A percentile compares a stretch with the other conserved stretches of the same genome.
Evolutionary conservation across 352 stramenopile genomes (phyloP).

Genomic region (Phytophthora aleatoria): DNA sequence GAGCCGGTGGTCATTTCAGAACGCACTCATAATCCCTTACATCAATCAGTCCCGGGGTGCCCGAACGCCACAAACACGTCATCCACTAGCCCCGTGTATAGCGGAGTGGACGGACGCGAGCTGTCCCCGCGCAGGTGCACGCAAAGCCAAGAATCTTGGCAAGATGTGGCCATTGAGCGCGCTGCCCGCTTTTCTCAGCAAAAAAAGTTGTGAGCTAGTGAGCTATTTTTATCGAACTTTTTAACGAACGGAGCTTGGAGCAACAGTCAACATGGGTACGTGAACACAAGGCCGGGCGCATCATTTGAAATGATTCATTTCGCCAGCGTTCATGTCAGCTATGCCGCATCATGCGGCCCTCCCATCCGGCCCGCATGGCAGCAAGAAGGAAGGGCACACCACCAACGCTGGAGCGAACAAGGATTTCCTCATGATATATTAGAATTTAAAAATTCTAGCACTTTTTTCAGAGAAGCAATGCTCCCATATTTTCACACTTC

Average conservation of each 20-base stretch:
- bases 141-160: conserved; percentile 12
- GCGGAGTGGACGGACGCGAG: conserved; percentile 6
- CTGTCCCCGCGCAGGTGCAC: conserved; percentile 15
- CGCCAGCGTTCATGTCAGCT: not conserved
- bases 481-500: too few relatives aligned
- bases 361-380: not conserved
- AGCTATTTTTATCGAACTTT: not conserved
- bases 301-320: not conserved
- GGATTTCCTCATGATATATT: not conserved
- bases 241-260: too few relatives aligned
- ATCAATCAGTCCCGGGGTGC: not conserved
- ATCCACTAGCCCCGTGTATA: conserved; percentile 3
- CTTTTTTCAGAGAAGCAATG: too few relatives aligned
- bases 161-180: not conserved
- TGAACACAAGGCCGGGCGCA: conserved; percentile 7
- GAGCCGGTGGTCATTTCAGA: too few relatives aligned
- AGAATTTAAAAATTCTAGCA: too few relatives aligned
- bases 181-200: conserved; percentile 16
- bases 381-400: not conserved
- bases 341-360: not conserved
- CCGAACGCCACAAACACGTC: conserved; percentile 1
- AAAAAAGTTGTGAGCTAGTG: not conserved
- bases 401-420: not conserved
- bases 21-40: too few relatives aligned
- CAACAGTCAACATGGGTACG: conserved; percentile 1